Evolutionary conservation across 148 eudicot species (phyloP), one percentile per base, ranked within the genome.

Genomic region (Persicaria maculosa): DNA sequence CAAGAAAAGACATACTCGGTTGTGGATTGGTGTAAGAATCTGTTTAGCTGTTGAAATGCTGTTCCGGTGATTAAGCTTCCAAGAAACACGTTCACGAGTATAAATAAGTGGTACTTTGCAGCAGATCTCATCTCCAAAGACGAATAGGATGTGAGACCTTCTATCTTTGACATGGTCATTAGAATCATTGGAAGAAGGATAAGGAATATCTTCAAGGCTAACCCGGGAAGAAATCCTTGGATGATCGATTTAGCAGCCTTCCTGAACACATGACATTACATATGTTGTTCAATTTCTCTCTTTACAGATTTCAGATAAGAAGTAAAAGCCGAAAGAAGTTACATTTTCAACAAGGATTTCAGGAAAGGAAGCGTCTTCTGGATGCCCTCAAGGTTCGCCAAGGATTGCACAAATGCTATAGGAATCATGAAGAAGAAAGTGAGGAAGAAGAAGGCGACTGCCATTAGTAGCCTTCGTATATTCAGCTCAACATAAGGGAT

Each of bases 371-470:
- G 72, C 76, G 88, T 93, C 82, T 92, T 95, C 72, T 85, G 82
- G 50, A 95, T 95, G 73, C 93, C 92, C 50, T 92, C 93, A 20
- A 90, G 83, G 81, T 91, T 95, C 83, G 99, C 99, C 61, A 95
- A n/a, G 17, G 99, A 87, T 76, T 95, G 99, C 52, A 95, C 99
- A 67, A 95, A 81, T 47, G 97, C 89, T 71, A 95, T 95, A 17
- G 99, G 99, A 68, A 92, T 86, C 96, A 92, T 95, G 77, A 87
- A 95, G 83, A 89, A 95, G 86, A 95, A 95, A 22, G 89, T 89
- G 62, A 95, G 90, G 59, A 92, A 86, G 84, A 95, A 95, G 19
- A 92, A 80, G 71, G 88, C 94, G 72, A 86, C 88, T 67, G 88
- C 88, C 94, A 95, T 89, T 73, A 95, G 78, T 76, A 90, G 79